Percentiles rank a stretch among this genome's conserved stretches.
phyloP scores from a whole-genome alignment of 2,329 filamentous ascomycete species.

The Ophiocordyceps robertsii region DNA sequence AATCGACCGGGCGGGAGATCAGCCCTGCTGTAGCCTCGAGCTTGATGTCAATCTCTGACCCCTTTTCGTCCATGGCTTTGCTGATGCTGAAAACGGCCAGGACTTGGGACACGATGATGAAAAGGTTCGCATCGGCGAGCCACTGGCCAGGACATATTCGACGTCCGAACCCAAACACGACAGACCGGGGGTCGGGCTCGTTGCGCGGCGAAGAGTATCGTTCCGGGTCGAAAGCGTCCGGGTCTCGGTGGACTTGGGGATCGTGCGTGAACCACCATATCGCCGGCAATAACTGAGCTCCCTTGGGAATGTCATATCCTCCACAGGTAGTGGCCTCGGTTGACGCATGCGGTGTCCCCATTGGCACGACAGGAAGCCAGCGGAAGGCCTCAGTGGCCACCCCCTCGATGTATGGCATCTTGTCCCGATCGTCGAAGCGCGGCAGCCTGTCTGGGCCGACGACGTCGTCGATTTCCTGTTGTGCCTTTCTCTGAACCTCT shows the following conservation, averaged over 20 bases:
- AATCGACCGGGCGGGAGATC: neutral
- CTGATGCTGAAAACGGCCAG: conserved; percentile 21
- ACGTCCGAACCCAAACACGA: conserved; percentile 22
- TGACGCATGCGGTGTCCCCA: conserved; percentile 24
- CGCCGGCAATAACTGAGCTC: conserved; percentile 9
- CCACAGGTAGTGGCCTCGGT: conserved; percentile 12
- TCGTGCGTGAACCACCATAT: conserved; percentile 42
- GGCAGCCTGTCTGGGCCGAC: conserved; percentile 28
- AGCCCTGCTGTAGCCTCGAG: conserved; percentile 1
- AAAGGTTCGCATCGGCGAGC: conserved; percentile 18
- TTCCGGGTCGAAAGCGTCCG: conserved; percentile 18
- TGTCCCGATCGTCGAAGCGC: conserved; percentile 23
- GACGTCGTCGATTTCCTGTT: conserved; percentile 27
- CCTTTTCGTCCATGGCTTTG: conserved; percentile 15
- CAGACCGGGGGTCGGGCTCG: conserved; percentile 12
- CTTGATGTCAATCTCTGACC: conserved; percentile 16
- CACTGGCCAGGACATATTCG: conserved; percentile 19
- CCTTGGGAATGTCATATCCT: conserved; percentile 14
- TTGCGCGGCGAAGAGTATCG: conserved; percentile 14
- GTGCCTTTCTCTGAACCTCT: conserved; percentile 25
- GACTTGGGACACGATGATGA: conserved; percentile 21
- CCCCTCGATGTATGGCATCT: conserved; percentile 27
- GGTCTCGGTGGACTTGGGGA: conserved; percentile 45
- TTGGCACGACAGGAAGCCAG: conserved; percentile 17
- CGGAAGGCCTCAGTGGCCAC: conserved; percentile 16